phyloP scores from a whole-genome alignment of 148 eudicot genomes.

The Salicornia ramosissima region DNA sequence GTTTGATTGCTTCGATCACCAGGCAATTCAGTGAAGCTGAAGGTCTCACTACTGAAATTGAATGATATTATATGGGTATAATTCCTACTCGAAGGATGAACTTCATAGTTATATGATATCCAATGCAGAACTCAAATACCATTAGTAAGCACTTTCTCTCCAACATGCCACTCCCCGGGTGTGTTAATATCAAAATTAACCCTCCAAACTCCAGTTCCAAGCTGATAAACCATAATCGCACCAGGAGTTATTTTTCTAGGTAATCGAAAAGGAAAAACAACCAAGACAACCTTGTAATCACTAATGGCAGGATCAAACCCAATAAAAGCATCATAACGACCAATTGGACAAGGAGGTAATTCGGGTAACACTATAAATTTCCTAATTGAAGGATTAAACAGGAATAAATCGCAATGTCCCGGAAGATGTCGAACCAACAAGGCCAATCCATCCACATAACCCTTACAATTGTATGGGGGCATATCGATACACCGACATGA shows the following conservation, averaged over 20 bases:
- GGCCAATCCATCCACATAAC: conserved; percentile 9
- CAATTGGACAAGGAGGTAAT: background rate
- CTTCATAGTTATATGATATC: background rate
- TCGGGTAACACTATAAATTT: background rate
- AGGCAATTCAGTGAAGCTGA: conserved; percentile 10
- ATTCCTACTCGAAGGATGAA: background rate
- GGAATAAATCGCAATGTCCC: background rate
- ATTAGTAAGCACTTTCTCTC: background rate
- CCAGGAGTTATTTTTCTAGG: background rate
- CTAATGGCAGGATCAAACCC: conserved; percentile 5
- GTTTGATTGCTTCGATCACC: background rate
- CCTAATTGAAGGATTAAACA: conserved; percentile 12
- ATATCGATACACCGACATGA: too few relatives aligned
- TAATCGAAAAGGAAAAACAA: background rate
- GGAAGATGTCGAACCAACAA: background rate
- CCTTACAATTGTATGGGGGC: too few relatives aligned
- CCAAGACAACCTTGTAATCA: conserved; percentile 9
- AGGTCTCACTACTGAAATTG: background rate
- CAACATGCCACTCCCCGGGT: background rate
- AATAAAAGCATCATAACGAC: background rate
- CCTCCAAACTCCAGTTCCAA: background rate
- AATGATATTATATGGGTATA: conserved; percentile 10
- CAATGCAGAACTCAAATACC: background rate
- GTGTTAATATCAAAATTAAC: background rate
- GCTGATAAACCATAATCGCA: conserved; percentile 5